phyloP scores from a whole-genome alignment of 306 rosid genomes.

The Hippophae gyantsensis region DNA sequence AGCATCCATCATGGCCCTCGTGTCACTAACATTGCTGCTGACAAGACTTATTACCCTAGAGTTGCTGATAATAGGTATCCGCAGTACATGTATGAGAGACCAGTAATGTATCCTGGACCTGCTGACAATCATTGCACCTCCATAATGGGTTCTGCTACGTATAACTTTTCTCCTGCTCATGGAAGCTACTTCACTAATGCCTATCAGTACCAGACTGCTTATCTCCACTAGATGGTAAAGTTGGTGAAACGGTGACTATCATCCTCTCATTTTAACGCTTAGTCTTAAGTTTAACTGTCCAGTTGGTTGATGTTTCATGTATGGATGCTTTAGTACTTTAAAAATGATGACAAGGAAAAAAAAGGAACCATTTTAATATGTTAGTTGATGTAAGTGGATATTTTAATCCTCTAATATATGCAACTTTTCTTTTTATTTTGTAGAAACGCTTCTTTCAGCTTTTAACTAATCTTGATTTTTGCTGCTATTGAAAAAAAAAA shows the following conservation, averaged over 20 bases:
- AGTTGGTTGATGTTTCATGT: slow-evolving; percentile 51
- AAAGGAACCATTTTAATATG: slow-evolving; percentile 32
- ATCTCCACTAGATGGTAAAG: slow-evolving; percentile 65
- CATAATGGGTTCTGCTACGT: slow-evolving; percentile 50
- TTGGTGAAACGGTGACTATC: slow-evolving; percentile 43
- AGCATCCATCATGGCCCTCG: slow-evolving; percentile 61
- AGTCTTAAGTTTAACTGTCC: slow-evolving; percentile 52
- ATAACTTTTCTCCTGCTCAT: slow-evolving; percentile 63
- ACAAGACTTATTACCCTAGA: slow-evolving; percentile 64
- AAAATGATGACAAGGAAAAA: slow-evolving; percentile 15
- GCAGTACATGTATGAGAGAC: slow-evolving; percentile 61
- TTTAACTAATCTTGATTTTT: neutral
- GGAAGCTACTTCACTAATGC: slow-evolving; percentile 85
- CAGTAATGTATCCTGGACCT: slow-evolving; percentile 63
- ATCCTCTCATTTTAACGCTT: slow-evolving; percentile 59
- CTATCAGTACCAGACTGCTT: slow-evolving; percentile 87
- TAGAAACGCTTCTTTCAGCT: slow-evolving; percentile 18
- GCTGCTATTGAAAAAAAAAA: too few relatives aligned
- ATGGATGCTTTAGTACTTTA: slow-evolving; percentile 50
- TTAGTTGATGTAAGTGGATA: slow-evolving; percentile 47
- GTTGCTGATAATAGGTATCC: slow-evolving; percentile 86
- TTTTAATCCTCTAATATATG: slow-evolving; percentile 66
- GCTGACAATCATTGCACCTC: slow-evolving; percentile 68
- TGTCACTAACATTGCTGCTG: slow-evolving; percentile 43
- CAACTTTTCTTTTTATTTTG: slow-evolving; percentile 43